Base-by-base conservation (phyloP, 495 filamentous ascomycete species). In the Penicillium arizonense region DNA sequence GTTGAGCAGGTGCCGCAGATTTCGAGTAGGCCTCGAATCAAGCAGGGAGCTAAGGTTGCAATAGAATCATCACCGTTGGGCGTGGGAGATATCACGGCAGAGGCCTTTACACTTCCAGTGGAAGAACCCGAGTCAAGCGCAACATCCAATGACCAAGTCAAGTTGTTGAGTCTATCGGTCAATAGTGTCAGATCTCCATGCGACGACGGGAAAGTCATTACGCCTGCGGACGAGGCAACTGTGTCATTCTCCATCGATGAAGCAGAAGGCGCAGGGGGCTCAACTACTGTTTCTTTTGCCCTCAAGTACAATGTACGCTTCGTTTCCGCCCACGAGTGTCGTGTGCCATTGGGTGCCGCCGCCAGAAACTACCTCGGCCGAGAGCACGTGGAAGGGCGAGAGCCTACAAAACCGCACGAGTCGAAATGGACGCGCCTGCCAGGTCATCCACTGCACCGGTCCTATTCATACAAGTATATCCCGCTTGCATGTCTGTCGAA, bases 401-500 rank as follows among this genome's bases (percentile, higher is more conserved):
- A 75, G 72, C 44, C 57, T 71, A 75, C 49, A n/a, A 52, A 46
- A 3, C 52, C 57, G 3, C 34, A 37, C 5, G 38, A 56, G 24
- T 45, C 46, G 20, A 53, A 53, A 21, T 49, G 50, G 44, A 48
- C 48, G 37, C 74, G 75, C 57, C 56, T 75, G 28, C 56, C 66
- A 69, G 83, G 83, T n/a, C 86, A 89, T 45, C 85, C 84, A 0
- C 67, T 88, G 14, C 85, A 89, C 62, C 79, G 76, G 45, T 80
- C 74, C 34, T 87, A 78, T 56, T 74, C 70, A 23, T 89, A 85
- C 58, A 77, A 72, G 5, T 70, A 75, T 26, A 70, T 87, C 13
- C 71, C 79, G 44, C 72, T 87, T 2, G 71, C 70, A 0, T 70
- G 78, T 24, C 72, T 87, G 1, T 62, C 83, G 4, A 66, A 65